phyloP scores from a whole-genome alignment of 495 filamentous ascomycete species.

The Aspergillus sparsus region DNA sequence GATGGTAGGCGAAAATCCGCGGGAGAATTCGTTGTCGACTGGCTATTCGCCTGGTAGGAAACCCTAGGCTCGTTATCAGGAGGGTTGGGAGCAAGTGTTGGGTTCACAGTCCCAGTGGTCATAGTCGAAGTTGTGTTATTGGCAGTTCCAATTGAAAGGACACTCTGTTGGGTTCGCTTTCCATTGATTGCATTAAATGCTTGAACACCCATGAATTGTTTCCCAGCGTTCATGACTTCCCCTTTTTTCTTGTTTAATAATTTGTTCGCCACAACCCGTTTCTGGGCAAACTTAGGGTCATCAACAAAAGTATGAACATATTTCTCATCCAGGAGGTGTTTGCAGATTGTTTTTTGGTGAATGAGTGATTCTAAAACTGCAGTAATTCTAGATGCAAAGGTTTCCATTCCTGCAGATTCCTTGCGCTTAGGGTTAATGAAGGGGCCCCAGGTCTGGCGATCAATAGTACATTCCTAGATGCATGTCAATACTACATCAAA shows the following conservation, averaged over 20 bases:
- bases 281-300: constrained; percentile 30
- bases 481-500: neutral
- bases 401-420: neutral
- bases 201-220: constrained; percentile 9
- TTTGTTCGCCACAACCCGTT: constrained; percentile 31
- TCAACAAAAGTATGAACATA: constrained; percentile 36
- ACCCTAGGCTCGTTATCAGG: no score
- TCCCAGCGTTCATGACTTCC: constrained; percentile 25
- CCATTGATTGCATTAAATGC: no score
- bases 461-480: constrained; percentile 13
- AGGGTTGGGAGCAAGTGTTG: no score
- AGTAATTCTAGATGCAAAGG: constrained; percentile 14
- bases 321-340: constrained; percentile 37
- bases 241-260: constrained; percentile 28
- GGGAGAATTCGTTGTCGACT: no score
- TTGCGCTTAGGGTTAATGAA: constrained; percentile 13
- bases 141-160: no score
- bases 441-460: constrained; percentile 14
- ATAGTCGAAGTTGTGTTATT: no score
- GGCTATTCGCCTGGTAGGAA: no score
- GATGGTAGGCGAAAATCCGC: no score
- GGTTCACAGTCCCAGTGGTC: no score
- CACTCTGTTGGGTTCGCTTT: no score
- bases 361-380: constrained; percentile 13
- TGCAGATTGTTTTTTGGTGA: constrained; percentile 41